phyloP scores from a whole-genome alignment of 106 monocot genomes.

The Acorus gramineus region DNA sequence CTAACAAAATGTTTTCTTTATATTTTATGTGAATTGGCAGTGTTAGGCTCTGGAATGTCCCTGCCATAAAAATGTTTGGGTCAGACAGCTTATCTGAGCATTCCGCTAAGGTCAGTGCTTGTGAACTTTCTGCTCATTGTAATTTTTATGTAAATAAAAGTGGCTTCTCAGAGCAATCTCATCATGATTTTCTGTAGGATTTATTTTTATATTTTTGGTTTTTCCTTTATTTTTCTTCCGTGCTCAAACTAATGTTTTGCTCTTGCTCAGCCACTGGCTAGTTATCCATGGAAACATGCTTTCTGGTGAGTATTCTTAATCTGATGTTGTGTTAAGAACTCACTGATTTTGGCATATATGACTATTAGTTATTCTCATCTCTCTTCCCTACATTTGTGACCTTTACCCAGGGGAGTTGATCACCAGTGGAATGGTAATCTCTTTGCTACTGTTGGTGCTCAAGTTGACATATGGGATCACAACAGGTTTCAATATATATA shows the following conservation, averaged over 20 bases:
- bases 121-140: no score
- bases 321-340: no score
- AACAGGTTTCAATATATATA: slow-evolving; percentile 47
- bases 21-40: slow-evolving; percentile 16
- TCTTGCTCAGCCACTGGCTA: slow-evolving; percentile 53
- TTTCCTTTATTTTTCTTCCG: background rate
- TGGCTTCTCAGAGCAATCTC: no score
- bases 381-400: no score
- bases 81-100: slow-evolving; percentile 17
- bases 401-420: slow-evolving; percentile 61
- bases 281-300: slow-evolving; percentile 84
- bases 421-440: slow-evolving; percentile 85
- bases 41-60: slow-evolving; percentile 80
- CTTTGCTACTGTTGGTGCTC: slow-evolving; percentile 93
- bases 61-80: slow-evolving; percentile 29
- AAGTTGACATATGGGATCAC: slow-evolving; percentile 98
- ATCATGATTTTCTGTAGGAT: background rate
- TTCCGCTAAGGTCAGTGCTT: slow-evolving; percentile 31
- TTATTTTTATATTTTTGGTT: background rate
- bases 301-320: slow-evolving; percentile 47
- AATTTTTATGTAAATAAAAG: no score
- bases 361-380: no score
- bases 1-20: no score
- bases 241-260: slow-evolving; percentile 6
- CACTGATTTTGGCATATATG: no score